phyloP scores from a whole-genome alignment of 2,329 filamentous ascomycete genomes.

The Coniella lustricola region DNA sequence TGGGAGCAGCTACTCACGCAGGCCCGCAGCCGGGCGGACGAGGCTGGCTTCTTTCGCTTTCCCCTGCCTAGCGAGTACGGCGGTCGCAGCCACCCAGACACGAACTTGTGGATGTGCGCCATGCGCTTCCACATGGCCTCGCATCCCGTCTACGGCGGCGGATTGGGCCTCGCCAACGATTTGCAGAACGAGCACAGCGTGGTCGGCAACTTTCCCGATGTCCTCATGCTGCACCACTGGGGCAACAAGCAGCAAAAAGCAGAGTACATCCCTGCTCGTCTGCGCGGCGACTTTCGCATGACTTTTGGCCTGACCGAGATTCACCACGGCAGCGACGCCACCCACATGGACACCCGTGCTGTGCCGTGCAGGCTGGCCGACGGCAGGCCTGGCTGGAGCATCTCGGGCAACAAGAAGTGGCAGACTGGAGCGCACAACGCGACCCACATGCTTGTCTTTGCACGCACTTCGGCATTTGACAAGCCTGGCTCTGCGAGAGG shows the following conservation, averaged over 20 bases:
- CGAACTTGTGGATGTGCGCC: constrained; percentile 57
- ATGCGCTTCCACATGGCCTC: constrained; percentile 53
- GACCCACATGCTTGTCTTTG: constrained; percentile 57
- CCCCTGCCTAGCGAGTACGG: constrained; percentile 41
- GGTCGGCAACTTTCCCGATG: constrained; percentile 55
- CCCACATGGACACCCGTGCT: constrained; percentile 52
- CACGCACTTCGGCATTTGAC: constrained; percentile 42
- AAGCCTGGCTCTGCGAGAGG: constrained; percentile 45
- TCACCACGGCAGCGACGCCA: constrained; percentile 55
- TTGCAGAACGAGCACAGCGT: constrained; percentile 57
- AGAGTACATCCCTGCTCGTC: constrained; percentile 44
- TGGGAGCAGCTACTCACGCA: constrained; percentile 50
- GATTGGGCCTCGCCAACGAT: constrained; percentile 55
- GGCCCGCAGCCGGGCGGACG: constrained; percentile 44
- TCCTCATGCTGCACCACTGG: constrained; percentile 56
- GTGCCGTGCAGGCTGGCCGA: constrained; percentile 32
- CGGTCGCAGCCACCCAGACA: constrained; percentile 32
- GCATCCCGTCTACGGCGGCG: constrained; percentile 37
- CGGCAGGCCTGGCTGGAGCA: constrained; percentile 40
- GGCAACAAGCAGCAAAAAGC: constrained; percentile 47
- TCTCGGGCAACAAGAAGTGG: constrained; percentile 58
- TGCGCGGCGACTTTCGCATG: constrained; percentile 46
- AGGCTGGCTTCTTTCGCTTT: constrained; percentile 55
- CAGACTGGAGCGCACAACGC: constrained; percentile 57
- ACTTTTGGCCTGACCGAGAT: constrained; percentile 59